Percentiles rank a stretch among this genome's conserved stretches.
phyloP scores from a whole-genome alignment of 148 eudicot genomes.

The Persicaria tinctoria region DNA sequence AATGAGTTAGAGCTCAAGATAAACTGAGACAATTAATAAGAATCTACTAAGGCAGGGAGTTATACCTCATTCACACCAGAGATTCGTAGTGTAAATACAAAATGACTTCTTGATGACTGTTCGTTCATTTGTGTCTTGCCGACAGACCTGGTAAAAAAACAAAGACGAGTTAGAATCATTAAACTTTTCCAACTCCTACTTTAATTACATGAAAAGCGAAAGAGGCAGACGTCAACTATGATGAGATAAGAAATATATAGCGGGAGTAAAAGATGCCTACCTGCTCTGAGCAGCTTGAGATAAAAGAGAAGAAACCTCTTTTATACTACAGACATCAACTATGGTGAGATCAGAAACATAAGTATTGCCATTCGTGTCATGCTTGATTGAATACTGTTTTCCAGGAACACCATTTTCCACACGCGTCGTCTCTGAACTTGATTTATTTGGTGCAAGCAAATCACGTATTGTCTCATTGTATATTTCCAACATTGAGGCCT shows the following conservation, averaged over 20 bases:
- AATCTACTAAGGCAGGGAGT: neutral
- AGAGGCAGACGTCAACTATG: neutral
- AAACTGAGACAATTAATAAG: neutral
- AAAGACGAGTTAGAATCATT: neutral
- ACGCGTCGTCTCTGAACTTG: slow-evolving; percentile 41
- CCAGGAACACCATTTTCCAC: slow-evolving; percentile 43
- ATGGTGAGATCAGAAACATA: slow-evolving; percentile 66
- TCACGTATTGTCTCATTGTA: slow-evolving; percentile 74
- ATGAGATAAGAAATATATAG: neutral
- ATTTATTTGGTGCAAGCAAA: slow-evolving; percentile 37
- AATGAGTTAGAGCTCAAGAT: too few species aligned
- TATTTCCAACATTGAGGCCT: slow-evolving; percentile 77
- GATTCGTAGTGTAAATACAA: slow-evolving; percentile 71
- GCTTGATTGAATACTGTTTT: slow-evolving; percentile 57
- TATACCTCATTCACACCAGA: slow-evolving; percentile 68
- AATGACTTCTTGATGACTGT: slow-evolving; percentile 82
- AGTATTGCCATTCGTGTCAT: slow-evolving; percentile 63
- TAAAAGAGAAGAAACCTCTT: slow-evolving; percentile 65
- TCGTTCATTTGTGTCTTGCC: slow-evolving; percentile 82
- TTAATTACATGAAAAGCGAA: neutral
- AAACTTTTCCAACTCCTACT: neutral
- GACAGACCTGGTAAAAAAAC: slow-evolving; percentile 40
- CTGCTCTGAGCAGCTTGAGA: slow-evolving; percentile 70
- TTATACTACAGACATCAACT: slow-evolving; percentile 65
- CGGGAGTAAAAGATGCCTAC: slow-evolving; percentile 18